Evolutionary conservation across 2,329 filamentous ascomycete genomes (phyloP), one percentile per base, ranked within the genome.

Genomic region (Aspergillus nomiae): DNA sequence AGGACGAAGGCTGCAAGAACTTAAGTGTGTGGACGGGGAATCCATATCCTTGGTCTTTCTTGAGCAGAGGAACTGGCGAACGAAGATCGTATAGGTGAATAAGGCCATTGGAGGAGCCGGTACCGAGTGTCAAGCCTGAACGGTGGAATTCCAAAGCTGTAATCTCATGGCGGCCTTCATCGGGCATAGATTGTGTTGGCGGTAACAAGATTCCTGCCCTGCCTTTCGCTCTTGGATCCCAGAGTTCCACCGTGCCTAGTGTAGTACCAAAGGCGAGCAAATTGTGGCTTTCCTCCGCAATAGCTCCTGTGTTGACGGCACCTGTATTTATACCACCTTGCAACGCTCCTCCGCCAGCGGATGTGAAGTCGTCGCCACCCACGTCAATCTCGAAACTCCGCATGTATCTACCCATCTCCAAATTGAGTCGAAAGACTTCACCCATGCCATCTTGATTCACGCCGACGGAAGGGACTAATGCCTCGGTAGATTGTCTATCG

Each of bases 41-140:
- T 2, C 94, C 94, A 75, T 97, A 97, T 56, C 96, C 95, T 80
- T 99, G 95, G 71, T 98, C 94, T 77, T 97, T 98, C 74, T 90
- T 92, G 56, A 98, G 82, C 10, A 97, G 81, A 1, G 96, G 93
- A 0, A 91, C 85, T 0, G 95, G 93, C 26, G 92, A 93, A 73
- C 95, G 91, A 58, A 99, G 82, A 77, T 99, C 95, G 75, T 96
- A 99, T 9, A 97, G 86, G 71, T 96, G 90, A 54, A 97, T 88
- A 55, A 97, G 86, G 26, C 96, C 95, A 53, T 88, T 90, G 0
- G 92, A 94, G n/a, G 92, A 92, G 21, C 95, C 95, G 1, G 92
- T 91, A 0, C 91, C 93, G 36, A 98, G 81, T 0, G 91, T 94
- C 56, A 99, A 83, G 0, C 95, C 95, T 0, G 92, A 92, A 19